Base-by-base conservation (phyloP, 306 rosid species). In the Oxytropis ochrocephala region DNA sequence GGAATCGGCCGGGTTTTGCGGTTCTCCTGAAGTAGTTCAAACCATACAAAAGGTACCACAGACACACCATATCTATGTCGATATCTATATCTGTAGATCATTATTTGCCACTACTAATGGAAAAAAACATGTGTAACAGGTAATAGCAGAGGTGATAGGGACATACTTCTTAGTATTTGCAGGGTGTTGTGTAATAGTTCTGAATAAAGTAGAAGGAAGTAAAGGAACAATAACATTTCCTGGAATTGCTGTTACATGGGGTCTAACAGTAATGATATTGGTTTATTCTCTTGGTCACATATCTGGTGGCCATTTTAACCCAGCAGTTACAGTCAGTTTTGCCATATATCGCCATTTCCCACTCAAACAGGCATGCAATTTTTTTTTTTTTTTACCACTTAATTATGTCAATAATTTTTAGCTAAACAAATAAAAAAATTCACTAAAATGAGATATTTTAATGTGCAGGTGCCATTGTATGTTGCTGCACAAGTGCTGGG, bases 231-330 rank as follows among this genome's bases (percentile, higher is more conserved):
- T 84, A 61, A 71, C 89, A 3, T 84, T 86, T 70, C 96, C 96
- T 0, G 96, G 92, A 13, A 50, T 89, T 49, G 60, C 80, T 38
- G 9, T 78, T 0, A 67, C 68, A 2, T 85, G 92, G 88, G 90
- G 96, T 16, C 11, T 81, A 4, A 12, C 67, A 2, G 90, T 81
- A 1, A 83, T 78, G 72, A 75, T 86, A 46, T 53, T 89, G 88
- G 43, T 81, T 49, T 89, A 86, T 32, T 0, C 96, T 2, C 71
- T 89, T 8, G 90, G 85, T 51, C 96, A 89, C 10, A 85, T 86
- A 36, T 89, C 96, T 30, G 88, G 90, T 42, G 92, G 76, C 10
- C 96, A 89, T 77, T 83, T 89, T 41, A 86, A 86, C 60, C 92
- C 92, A 0, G 88, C 88, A 0, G 90, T 89, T 29, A 89, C 88